Base-by-base conservation (phyloP, 129 eudicot species). In the Tanacetum coccineum region DNA sequence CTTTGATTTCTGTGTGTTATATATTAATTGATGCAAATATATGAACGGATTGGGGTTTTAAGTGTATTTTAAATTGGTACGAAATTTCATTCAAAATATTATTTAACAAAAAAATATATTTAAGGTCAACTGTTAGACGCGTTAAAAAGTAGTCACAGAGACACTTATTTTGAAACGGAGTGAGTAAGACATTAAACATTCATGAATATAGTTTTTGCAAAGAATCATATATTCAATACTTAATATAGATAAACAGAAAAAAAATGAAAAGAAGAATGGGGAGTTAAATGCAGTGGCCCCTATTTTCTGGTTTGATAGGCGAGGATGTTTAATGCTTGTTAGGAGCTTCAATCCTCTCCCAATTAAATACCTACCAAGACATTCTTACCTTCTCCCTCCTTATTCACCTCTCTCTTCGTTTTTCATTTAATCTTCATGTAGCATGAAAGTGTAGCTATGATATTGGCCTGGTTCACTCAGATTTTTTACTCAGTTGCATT, bases 391-490 rank as follows among this genome's bases (percentile, higher is more conserved):
- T 66, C 68, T 59, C 77, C 73, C 53, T 53, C 62, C 67, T 59
- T 59, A 62, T 76, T 53, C 53, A 56, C 48, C 55, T 42, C 69
- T 46, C 72, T 40, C 65, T 59, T 47, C 67, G 2, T 21, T 20
- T 32, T 9, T 12, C 8, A 56, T 19, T 60, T 47, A 39, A 39
- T 47, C 50, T 72, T 62, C 72, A 30, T 42, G n/a, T 6, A 60
- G 62, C 59, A 64, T 84, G 90, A 70, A 79, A 81, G 49, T 65
- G 72, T 46, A 26, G 71, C 84, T 81, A 52, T 79, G 90, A 76
- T 85, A 85, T 85, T 85, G 90, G 86, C 87, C 90, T 68, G 87
- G 82, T 76, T 84, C 90, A 84, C 87, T 81, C 90, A 81, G 78
- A 84, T 48, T 3, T 7, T 28, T 26, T 6, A 51, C 13, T n/a